Conservation (phyloP, 306 rosid genomes). For the Geum urbanum region DNA sequence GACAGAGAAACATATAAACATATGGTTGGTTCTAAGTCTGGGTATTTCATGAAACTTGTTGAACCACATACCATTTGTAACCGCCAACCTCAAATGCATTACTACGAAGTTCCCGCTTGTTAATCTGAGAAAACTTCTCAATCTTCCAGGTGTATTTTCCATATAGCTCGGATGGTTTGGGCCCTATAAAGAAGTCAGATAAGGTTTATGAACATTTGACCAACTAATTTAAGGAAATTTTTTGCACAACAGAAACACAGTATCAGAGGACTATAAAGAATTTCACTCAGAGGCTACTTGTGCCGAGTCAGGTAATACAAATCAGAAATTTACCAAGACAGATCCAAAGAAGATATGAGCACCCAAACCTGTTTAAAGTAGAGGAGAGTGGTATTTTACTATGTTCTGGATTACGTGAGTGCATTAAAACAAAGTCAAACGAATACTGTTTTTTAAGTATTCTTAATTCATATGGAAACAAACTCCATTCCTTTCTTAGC, state of each 20-base stretch:
- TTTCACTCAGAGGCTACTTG: too few species aligned
- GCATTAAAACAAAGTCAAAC: not conserved
- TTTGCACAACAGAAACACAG: too few species aligned
- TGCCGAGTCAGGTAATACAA: not conserved
- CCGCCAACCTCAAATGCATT: constrained; percentile 95
- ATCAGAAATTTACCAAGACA: not conserved
- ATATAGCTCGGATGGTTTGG: constrained; percentile 74
- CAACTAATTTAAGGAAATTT: not conserved
- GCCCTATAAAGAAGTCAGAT: constrained; percentile 48
- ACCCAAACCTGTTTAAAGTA: not conserved
- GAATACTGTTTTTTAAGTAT: not conserved
- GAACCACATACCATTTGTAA: constrained; percentile 68
- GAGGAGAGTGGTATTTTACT: not conserved
- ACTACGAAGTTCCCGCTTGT: constrained; percentile 97
- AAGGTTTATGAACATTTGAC: constrained; percentile 14
- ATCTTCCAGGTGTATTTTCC: constrained; percentile 97
- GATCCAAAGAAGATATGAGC: not conserved
- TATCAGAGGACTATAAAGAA: too few species aligned
- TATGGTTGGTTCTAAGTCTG: not conserved
- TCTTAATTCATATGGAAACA: not conserved
- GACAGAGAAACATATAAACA: not conserved
- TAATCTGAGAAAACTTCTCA: constrained; percentile 91
- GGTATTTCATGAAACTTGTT: not conserved
- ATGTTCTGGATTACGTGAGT: not conserved
- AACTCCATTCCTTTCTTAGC: not conserved